Percentiles rank a stretch among this genome's conserved stretches.
Evolutionary conservation across 768 basidiomycete species (phyloP).

Genomic region (Lactifluus pinguis): DNA sequence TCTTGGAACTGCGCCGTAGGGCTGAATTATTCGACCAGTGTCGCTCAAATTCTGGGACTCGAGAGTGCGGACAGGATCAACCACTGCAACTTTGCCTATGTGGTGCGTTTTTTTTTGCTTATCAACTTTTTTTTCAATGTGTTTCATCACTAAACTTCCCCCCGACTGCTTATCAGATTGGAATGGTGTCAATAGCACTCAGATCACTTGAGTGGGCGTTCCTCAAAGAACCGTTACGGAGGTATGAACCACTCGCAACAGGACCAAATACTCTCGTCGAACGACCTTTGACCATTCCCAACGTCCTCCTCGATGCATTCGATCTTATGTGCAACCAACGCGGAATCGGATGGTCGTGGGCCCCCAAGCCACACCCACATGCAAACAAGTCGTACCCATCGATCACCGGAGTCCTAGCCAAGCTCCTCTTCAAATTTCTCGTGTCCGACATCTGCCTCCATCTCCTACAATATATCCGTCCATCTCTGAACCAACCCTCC

Average conservation of each 20-base stretch:
- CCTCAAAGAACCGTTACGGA: neutral
- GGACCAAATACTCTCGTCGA: neutral
- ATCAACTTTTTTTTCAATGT: neutral
- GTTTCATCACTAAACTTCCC: too few species aligned
- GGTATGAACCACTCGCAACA: neutral
- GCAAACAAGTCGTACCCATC: neutral
- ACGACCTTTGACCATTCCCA: neutral
- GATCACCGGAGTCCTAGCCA: neutral
- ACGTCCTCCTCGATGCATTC: conserved; percentile 9
- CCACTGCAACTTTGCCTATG: conserved; percentile 3
- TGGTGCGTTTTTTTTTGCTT: neutral
- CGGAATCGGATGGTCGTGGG: neutral
- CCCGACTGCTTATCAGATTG: conserved; percentile 4
- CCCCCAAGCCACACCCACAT: neutral
- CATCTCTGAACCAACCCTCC: neutral
- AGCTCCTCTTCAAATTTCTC: neutral
- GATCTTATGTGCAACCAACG: conserved; percentile 11
- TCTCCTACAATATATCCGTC: neutral
- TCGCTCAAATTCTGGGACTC: neutral
- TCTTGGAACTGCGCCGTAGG: neutral
- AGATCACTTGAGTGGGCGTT: conserved; percentile 11
- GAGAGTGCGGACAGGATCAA: neutral
- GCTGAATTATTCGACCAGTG: neutral
- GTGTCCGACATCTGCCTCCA: neutral
- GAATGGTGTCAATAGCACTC: neutral